Evolutionary conservation across 805 yeast genomes (phyloP).

Genomic region (Candida maesae): DNA sequence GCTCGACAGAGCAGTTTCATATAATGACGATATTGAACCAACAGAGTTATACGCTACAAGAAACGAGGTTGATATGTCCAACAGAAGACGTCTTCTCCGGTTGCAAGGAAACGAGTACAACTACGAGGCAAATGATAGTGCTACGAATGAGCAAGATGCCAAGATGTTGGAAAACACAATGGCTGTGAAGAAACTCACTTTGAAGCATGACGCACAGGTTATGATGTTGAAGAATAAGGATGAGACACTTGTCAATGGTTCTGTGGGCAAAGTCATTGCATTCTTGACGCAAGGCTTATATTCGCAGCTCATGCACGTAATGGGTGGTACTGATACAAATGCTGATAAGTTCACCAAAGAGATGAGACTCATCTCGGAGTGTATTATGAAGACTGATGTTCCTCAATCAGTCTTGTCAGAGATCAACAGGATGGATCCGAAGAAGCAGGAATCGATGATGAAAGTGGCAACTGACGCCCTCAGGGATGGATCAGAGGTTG

Average conservation of each 20-base stretch:
- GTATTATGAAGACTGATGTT: constrained; percentile 25
- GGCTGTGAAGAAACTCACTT: constrained; percentile 59
- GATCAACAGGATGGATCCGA: constrained; percentile 15
- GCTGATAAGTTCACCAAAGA: constrained; percentile 2
- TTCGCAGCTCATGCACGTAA: constrained; percentile 2
- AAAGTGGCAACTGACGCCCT: constrained; percentile 20
- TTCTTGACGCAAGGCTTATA: constrained; percentile 31
- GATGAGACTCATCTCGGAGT: constrained; percentile 30
- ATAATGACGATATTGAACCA: constrained; percentile 78
- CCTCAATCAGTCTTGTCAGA: constrained; percentile 28
- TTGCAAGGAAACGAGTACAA: constrained; percentile 44
- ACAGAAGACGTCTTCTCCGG: constrained; percentile 44
- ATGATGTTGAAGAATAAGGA: constrained; percentile 87
- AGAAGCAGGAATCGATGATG: constrained; percentile 15
- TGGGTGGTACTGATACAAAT: neutral
- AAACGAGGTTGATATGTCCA: constrained; percentile 77
- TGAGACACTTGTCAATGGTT: constrained; percentile 80
- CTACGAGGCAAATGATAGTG: constrained; percentile 46
- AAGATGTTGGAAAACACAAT: constrained; percentile 53
- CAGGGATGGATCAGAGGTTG: neutral
- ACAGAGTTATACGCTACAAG: constrained; percentile 89
- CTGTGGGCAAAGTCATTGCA: constrained; percentile 67
- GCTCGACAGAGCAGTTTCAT: constrained; percentile 53
- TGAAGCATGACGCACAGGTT: constrained; percentile 89
- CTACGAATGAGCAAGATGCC: constrained; percentile 17